Percentiles rank a stretch among this genome's conserved stretches.
Conservation (phyloP, 768 basidiomycete species). For the Naganishia antarctica region DNA sequence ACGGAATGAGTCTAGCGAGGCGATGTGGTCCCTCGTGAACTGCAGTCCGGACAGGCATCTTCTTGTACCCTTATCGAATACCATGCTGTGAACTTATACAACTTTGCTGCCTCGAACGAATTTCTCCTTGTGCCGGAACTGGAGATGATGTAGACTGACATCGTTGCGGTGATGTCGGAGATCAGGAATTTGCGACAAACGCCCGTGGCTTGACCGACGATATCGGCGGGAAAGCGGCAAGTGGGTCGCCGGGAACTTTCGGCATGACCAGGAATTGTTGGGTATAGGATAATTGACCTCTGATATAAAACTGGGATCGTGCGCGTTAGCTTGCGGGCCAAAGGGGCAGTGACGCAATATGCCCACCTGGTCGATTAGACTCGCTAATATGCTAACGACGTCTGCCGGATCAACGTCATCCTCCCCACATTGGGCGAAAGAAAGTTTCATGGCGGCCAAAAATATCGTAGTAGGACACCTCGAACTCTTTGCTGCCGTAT, state of each 20-base stretch:
- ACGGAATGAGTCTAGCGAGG: no score
- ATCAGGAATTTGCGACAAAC: conserved; percentile 4
- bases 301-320: conserved; percentile 24
- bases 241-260: conserved; percentile 9
- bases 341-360: background rate
- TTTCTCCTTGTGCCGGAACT: no score
- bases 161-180: background rate
- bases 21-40: no score
- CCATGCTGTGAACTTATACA: no score
- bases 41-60: no score
- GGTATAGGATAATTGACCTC: conserved; percentile 24
- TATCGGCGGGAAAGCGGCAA: conserved; percentile 25
- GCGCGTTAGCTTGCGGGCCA: background rate
- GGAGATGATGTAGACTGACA: background rate
- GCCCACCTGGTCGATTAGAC: conserved; percentile 30
- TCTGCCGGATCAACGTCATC: conserved; percentile 23
- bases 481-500: conserved; percentile 8
- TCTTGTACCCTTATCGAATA: no score
- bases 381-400: conserved; percentile 28
- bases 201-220: conserved; percentile 11
- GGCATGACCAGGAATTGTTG: conserved; percentile 25
- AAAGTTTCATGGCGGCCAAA: conserved; percentile 11
- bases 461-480: conserved; percentile 24
- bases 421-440: conserved; percentile 16
- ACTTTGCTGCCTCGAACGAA: no score